phyloP scores from a whole-genome alignment of 2,329 filamentous ascomycete species.

The Tolypocladium ovalisporum region DNA sequence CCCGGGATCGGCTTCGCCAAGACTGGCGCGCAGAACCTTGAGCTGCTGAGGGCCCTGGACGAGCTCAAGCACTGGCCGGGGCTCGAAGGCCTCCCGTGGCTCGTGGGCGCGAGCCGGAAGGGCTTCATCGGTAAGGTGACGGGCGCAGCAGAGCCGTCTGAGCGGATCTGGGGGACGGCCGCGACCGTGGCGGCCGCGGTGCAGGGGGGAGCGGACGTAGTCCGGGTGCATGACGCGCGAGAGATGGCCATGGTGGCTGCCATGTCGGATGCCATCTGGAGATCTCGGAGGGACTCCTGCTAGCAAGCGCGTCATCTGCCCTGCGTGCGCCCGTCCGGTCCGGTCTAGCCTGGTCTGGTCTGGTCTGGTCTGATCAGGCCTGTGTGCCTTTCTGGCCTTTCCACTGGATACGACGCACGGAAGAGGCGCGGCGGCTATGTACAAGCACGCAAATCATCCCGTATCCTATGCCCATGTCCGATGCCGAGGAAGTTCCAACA shows the following conservation, averaged over 20 bases:
- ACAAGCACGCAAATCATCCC: background rate
- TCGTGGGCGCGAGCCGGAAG: conserved; percentile 83
- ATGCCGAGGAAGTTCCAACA: background rate
- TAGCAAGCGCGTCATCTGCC: background rate
- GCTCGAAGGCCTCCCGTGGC: conserved; percentile 67
- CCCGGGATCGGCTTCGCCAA: conserved; percentile 95
- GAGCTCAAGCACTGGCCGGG: conserved; percentile 55
- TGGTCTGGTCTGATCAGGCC: background rate
- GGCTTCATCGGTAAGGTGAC: conserved; percentile 78
- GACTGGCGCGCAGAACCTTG: conserved; percentile 66
- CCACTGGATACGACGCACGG: background rate
- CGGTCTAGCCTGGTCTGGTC: too few species aligned
- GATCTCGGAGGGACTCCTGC: conserved; percentile 24
- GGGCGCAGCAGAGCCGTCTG: conserved; percentile 56
- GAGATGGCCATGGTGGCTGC: conserved; percentile 78
- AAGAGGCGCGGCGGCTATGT: background rate
- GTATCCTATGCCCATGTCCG: too few species aligned
- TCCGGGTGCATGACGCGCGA: conserved; percentile 80
- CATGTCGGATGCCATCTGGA: conserved; percentile 91
- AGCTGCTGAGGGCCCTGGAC: conserved; percentile 58
- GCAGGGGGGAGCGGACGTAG: conserved; percentile 78
- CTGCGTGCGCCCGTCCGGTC: background rate
- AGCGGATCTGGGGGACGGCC: conserved; percentile 76
- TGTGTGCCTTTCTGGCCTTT: background rate
- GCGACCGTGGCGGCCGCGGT: conserved; percentile 79